Conservation (phyloP, 805 yeast genomes). For the Metschnikowia drakensbergensis region DNA sequence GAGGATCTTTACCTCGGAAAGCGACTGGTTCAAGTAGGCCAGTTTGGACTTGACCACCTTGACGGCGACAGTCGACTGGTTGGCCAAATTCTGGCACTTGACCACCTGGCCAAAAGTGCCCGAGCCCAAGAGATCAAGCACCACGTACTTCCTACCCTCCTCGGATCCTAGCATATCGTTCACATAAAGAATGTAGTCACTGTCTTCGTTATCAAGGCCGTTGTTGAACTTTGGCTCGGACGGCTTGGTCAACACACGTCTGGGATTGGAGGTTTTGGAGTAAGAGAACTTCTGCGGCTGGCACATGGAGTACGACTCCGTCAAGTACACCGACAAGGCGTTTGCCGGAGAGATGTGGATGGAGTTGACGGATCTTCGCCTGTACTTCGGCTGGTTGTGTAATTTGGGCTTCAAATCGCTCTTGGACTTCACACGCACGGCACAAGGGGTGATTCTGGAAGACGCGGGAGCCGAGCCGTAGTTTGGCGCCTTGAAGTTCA, state of each 20-base stretch:
- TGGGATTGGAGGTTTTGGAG: conserved; percentile 80
- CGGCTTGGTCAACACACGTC: conserved; percentile 89
- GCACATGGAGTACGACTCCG: conserved; percentile 80
- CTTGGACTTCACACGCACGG: conserved; percentile 37
- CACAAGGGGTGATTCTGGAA: conserved; percentile 42
- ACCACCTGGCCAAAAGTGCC: conserved; percentile 99
- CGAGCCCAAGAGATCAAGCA: conserved; percentile 86
- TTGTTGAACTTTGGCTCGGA: conserved; percentile 75
- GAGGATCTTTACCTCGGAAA: conserved; percentile 82
- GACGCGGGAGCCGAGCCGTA: conserved; percentile 1
- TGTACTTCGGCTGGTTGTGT: conserved; percentile 62
- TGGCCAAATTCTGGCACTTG: conserved; percentile 76
- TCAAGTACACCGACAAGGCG: conserved; percentile 72
- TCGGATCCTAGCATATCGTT: conserved; percentile 88
- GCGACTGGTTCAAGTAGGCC: conserved; percentile 84
- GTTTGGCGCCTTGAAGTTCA: not conserved
- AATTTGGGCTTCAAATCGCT: conserved; percentile 58
- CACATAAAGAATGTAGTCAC: conserved; percentile 89
- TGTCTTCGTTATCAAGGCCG: conserved; percentile 83
- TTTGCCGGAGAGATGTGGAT: conserved; percentile 71
- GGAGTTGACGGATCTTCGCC: conserved; percentile 65
- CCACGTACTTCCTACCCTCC: conserved; percentile 82
- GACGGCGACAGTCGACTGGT: conserved; percentile 88
- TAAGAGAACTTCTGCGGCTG: conserved; percentile 75
- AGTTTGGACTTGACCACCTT: conserved; percentile 91